Conservation (phyloP, 129 eudicot species). For the Centella asiatica region DNA sequence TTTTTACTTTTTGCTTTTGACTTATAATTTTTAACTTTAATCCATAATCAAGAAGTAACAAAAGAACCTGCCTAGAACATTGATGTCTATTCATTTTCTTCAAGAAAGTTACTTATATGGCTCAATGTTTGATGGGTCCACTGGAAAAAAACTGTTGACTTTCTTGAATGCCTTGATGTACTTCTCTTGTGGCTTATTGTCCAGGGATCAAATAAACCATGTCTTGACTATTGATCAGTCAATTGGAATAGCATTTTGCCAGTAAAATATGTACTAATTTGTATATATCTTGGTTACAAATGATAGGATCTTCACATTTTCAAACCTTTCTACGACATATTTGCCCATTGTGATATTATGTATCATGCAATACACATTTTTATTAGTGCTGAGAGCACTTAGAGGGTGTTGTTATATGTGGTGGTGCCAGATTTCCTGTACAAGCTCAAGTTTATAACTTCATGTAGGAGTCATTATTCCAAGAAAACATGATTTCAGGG, state of each 20-base stretch:
- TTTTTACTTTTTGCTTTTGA: too few species aligned
- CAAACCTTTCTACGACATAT: too few species aligned
- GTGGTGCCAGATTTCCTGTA: too few species aligned
- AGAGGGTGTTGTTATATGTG: too few species aligned
- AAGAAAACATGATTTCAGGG: too few species aligned
- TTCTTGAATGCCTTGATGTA: neutral
- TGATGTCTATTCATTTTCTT: too few species aligned
- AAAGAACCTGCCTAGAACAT: neutral
- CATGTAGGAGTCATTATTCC: too few species aligned
- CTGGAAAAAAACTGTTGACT: neutral
- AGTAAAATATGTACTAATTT: neutral
- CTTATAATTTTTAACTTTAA: too few species aligned
- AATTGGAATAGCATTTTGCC: constrained; percentile 4
- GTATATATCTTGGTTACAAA: too few species aligned
- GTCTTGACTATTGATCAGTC: neutral
- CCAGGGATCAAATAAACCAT: neutral
- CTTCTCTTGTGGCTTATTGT: neutral
- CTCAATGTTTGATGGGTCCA: neutral
- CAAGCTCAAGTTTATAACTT: too few species aligned
- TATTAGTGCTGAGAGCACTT: too few species aligned
- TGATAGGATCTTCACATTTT: neutral
- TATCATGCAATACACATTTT: too few species aligned
- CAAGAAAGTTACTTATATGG: neutral
- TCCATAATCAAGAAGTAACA: neutral
- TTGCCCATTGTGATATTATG: neutral